Conservation (phyloP, 2,329 filamentous ascomycete genomes). For the Myriosclerotinia curreyana region DNA sequence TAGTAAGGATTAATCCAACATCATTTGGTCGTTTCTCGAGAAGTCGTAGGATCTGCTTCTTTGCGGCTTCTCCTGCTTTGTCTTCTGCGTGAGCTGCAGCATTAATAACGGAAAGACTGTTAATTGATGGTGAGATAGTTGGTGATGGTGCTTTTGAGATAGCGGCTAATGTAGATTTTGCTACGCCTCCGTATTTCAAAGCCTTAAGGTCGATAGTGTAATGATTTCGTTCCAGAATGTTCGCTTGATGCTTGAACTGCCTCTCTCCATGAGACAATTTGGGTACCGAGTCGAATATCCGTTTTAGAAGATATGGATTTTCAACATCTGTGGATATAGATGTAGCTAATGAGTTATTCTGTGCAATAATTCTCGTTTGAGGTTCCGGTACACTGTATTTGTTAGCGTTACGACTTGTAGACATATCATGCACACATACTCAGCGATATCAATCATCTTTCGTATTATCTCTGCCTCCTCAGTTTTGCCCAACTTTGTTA, state of each 20-base stretch:
- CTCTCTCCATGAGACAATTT: conserved; percentile 56
- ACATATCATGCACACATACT: conserved; percentile 48
- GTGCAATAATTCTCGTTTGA: conserved; percentile 63
- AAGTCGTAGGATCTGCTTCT: conserved; percentile 67
- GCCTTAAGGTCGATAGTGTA: conserved; percentile 63
- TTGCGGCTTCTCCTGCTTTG: conserved; percentile 60
- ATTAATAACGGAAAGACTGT: conserved; percentile 60
- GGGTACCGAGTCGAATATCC: conserved; percentile 55
- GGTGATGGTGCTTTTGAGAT: conserved; percentile 47
- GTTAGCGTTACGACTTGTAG: conserved; percentile 35
- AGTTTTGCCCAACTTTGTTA: conserved; percentile 61
- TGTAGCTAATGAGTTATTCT: conserved; percentile 58
- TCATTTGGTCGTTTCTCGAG: conserved; percentile 74
- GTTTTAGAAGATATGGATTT: conserved; percentile 69
- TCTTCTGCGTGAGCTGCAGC: conserved; percentile 71
- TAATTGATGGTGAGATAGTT: conserved; percentile 50
- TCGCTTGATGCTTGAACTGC: conserved; percentile 69
- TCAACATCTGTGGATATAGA: conserved; percentile 43
- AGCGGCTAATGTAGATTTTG: conserved; percentile 45
- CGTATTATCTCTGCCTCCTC: conserved; percentile 64
- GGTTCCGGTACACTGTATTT: conserved; percentile 59
- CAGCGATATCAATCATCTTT: conserved; percentile 56
- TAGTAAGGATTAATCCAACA: conserved; percentile 74
- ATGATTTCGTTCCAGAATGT: conserved; percentile 59
- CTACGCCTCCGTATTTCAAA: conserved; percentile 64